These are phyloP conservation scores for Anethum foeniculum DNA, from an alignment of 140 eudicot species.

Conservation along the genomic window DNA sequence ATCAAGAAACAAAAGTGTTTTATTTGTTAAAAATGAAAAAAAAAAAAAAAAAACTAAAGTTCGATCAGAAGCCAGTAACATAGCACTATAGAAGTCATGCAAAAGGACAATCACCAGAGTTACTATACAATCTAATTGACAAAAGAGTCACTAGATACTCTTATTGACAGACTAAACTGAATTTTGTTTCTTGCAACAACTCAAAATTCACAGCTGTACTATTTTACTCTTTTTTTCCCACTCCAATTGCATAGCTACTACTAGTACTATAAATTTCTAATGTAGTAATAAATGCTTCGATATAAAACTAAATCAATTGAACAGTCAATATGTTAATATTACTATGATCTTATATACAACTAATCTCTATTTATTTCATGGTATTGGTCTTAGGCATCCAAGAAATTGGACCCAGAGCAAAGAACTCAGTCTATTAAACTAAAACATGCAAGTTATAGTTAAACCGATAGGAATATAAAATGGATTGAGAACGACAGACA, in stretches of 20 bases:
- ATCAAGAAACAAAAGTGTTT: background rate
- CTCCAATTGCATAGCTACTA: background rate
- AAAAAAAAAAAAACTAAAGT: background rate
- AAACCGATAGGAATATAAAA: too few relatives aligned
- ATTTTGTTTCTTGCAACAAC: background rate
- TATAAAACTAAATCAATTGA: background rate
- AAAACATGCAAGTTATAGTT: background rate
- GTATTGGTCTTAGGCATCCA: background rate
- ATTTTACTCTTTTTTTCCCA: background rate
- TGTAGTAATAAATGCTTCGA: background rate
- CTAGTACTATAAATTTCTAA: background rate
- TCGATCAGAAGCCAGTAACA: background rate
- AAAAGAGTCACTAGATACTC: background rate
- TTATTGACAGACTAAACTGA: background rate
- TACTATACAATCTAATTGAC: background rate
- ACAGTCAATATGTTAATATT: background rate
- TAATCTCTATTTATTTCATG: background rate
- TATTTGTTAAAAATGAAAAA: background rate
- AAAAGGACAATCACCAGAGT: background rate
- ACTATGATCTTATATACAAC: background rate
- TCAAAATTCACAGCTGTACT: background rate
- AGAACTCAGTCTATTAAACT: background rate
- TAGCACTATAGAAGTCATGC: background rate
- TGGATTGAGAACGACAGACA: background rate
- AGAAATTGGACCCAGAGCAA: background rate